A percentile compares a stretch with the other conserved stretches of the same genome.
Evolutionary conservation across 768 basidiomycete species (phyloP).

Genomic region (Tricholoma flavovirens): DNA sequence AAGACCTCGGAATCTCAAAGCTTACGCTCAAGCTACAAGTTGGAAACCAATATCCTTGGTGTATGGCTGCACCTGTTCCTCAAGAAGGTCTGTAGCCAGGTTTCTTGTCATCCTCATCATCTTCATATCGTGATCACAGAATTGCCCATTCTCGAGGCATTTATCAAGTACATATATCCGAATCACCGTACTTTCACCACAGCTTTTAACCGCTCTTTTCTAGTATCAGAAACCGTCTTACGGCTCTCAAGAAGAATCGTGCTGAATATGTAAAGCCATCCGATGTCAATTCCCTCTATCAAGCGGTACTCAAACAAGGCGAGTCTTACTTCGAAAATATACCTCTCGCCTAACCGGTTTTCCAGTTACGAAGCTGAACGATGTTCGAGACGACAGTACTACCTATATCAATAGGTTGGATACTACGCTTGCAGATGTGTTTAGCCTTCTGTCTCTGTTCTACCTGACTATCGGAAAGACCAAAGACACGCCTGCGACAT

Average conservation of each 20-base stretch:
- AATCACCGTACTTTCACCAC: constrained; percentile 11
- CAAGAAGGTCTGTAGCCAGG: constrained; percentile 60
- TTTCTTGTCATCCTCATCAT: constrained; percentile 10
- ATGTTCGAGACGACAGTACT: constrained; percentile 75
- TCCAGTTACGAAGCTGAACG: constrained; percentile 85
- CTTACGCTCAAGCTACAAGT: too few species aligned
- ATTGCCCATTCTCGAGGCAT: constrained; percentile 87
- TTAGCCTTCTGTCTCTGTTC: constrained; percentile 90
- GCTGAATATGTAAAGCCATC: constrained; percentile 89
- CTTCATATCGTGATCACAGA: constrained; percentile 43
- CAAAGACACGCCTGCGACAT: constrained; percentile 89
- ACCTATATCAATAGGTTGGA: constrained; percentile 87
- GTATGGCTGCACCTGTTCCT: constrained; percentile 67
- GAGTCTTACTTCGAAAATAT: constrained; percentile 12
- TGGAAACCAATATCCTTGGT: constrained; percentile 6
- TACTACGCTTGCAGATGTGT: constrained; percentile 93
- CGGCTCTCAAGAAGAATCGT: constrained; percentile 89
- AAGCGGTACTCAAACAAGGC: constrained; percentile 93
- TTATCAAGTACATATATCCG: constrained; percentile 79
- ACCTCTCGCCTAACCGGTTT: background rate
- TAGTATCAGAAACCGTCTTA: constrained; percentile 93
- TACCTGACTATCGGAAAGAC: constrained; percentile 98
- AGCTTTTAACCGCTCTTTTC: constrained; percentile 14
- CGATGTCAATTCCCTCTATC: constrained; percentile 91
- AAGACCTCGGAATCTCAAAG: too few species aligned